Evolutionary conservation across 495 filamentous ascomycete species (phyloP).

Genomic region (Peziza echinospora): DNA sequence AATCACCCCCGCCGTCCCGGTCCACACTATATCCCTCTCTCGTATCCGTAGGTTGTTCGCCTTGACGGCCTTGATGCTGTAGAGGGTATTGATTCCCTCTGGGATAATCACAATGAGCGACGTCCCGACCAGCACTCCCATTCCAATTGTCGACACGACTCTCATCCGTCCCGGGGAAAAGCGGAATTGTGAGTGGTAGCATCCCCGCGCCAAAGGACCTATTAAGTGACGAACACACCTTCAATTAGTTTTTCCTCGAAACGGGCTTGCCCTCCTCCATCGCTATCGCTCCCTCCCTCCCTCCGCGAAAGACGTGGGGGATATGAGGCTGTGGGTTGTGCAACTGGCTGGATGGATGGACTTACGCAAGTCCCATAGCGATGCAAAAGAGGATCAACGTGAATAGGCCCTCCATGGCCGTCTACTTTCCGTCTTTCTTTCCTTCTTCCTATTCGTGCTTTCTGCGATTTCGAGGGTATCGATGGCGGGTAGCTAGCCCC

Average conservation of each 20-base stretch:
- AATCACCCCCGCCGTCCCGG: neutral
- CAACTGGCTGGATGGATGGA: slow-evolving; percentile 6
- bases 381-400: slow-evolving; percentile 66
- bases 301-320: too few relatives aligned
- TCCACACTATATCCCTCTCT: slow-evolving; percentile 1
- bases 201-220: slow-evolving; percentile 92
- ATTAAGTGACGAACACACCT: slow-evolving; percentile 8
- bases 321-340: neutral
- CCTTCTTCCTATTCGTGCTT: too few relatives aligned
- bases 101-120: slow-evolving; percentile 94
- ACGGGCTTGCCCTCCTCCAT: too few relatives aligned
- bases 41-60: neutral
- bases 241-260: too few relatives aligned
- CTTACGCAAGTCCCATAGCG: slow-evolving; percentile 89
- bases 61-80: slow-evolving; percentile 19
- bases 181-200: slow-evolving; percentile 70
- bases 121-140: slow-evolving; percentile 85
- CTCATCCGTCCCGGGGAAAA: slow-evolving; percentile 83
- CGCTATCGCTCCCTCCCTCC: too few relatives aligned
- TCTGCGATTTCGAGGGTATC: too few relatives aligned
- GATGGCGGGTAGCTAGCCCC: too few relatives aligned
- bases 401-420: slow-evolving; percentile 64
- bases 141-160: slow-evolving; percentile 75
- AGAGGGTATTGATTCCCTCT: slow-evolving; percentile 82
- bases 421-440: too few relatives aligned